Percentiles rank a stretch among this genome's conserved stretches.
Evolutionary conservation across 495 filamentous ascomycete genomes (phyloP).

Genomic region (Lentithecium fluviatile): DNA sequence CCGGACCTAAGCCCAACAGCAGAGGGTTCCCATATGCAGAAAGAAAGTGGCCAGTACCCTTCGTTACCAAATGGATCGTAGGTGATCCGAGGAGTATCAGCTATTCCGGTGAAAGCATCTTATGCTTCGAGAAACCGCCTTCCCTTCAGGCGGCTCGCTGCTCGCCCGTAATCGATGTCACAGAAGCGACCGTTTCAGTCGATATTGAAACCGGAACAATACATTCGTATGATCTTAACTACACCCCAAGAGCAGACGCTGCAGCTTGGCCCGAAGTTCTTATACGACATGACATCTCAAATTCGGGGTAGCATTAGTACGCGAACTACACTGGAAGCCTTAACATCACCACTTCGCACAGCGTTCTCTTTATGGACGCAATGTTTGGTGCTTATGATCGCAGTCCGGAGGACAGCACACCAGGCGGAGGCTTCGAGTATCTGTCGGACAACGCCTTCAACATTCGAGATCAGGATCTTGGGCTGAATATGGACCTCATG

Average conservation of each 20-base stretch:
- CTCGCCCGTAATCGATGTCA: constrained; percentile 1
- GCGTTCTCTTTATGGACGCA: not conserved
- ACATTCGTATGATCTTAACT: not conserved
- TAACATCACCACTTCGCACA: not conserved
- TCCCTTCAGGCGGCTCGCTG: not conserved
- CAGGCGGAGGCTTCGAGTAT: not conserved
- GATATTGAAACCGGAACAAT: not conserved
- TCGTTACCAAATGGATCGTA: not conserved
- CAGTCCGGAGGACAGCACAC: too few relatives aligned
- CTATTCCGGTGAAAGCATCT: too few relatives aligned
- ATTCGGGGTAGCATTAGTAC: not conserved
- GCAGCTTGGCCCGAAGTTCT: not conserved
- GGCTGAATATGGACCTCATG: constrained; percentile 13
- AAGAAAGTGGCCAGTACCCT: constrained; percentile 1
- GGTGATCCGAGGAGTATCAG: not conserved
- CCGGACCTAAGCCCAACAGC: not conserved
- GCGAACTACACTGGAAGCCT: not conserved
- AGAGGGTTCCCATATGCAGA: not conserved
- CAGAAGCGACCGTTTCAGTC: not conserved
- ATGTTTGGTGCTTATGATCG: not conserved
- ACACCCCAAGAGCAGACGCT: not conserved
- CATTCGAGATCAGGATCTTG: not conserved
- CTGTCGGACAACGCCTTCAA: constrained; percentile 7
- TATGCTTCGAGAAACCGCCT: not conserved
- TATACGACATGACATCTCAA: not conserved